Base-by-base conservation (phyloP, 2,329 filamentous ascomycete species). In the Mollisiaceae sp. region DNA sequence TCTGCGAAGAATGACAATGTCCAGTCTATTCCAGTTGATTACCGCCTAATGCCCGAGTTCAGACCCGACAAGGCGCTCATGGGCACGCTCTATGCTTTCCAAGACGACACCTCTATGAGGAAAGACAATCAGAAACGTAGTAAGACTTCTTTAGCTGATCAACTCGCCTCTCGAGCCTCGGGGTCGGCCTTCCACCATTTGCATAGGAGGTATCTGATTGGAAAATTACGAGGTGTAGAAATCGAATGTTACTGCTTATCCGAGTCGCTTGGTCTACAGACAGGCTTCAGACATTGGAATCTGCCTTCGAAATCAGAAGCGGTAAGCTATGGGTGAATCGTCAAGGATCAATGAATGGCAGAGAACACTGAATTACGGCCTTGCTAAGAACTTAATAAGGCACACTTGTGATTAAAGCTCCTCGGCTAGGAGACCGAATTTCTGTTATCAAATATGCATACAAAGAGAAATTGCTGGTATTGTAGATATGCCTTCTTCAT, bases 71-170 rank as follows among this genome's bases (percentile, higher is more conserved):
- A 76, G n/a, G 79, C 80, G 57, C 66, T 83, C 1, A 71, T 76
- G 5, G 82, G 84, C 69, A 78, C 78, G n/a, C 55, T 79, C 3
- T 75, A 79, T 61, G 78, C 77, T 0, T 80, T 81, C 60, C 59
- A 60, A 3, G 61, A 68, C 38, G 66, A 80, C 4, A 0, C 14
- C n/a, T 15, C 0, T 20, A 4, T 45, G 55, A 22, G 66, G 62
- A 35, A 27, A 8, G 1, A 62, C 62, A 2, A 55, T 47, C 8
- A 61, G 74, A 27, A 65, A 79, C 1, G 45, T 84, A 4, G 60
- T 83, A 1, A 83, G 82, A 82, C 80, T 63, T 84, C 82, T 2
- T 82, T 79, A 60, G 82, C 82, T 9, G 82, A 81, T 2, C 78
- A 84, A 70, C 75, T 85, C 32, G 82, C 82, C 1, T 77, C 81